Evolutionary conservation across 2,329 filamentous ascomycete genomes (phyloP).

Genomic region (Sclerotinia glacialis): DNA sequence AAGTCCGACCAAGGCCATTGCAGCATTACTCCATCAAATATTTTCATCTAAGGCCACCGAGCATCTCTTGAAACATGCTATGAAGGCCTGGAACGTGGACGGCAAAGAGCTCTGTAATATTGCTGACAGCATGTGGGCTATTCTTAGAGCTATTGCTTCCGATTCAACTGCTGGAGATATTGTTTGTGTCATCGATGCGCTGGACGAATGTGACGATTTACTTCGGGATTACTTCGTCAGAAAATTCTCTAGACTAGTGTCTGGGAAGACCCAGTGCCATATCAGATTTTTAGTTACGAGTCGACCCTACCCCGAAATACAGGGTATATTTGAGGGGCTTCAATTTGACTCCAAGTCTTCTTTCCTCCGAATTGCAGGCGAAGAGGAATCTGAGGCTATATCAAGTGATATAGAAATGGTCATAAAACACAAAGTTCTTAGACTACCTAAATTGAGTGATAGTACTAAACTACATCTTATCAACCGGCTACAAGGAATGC

Average conservation of each 20-base stretch:
- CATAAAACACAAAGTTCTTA: background rate
- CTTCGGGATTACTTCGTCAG: background rate
- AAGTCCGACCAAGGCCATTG: background rate
- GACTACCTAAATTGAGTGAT: background rate
- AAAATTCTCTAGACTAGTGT: background rate
- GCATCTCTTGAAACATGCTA: background rate
- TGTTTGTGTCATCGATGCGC: slow-evolving; percentile 18
- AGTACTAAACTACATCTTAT: background rate
- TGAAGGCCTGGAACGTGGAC: background rate
- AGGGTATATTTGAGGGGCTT: background rate
- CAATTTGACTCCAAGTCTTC: background rate
- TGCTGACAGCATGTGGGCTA: background rate
- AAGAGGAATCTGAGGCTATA: slow-evolving; percentile 15
- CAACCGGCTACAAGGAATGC: background rate
- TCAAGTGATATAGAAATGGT: slow-evolving; percentile 21
- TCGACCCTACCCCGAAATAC: slow-evolving; percentile 14
- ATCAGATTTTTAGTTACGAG: slow-evolving; percentile 17
- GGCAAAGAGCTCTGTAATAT: background rate
- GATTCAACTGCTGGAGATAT: slow-evolving; percentile 1
- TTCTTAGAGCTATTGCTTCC: background rate
- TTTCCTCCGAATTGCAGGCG: slow-evolving; percentile 13
- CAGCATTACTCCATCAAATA: slow-evolving; percentile 16
- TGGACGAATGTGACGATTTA: slow-evolving; percentile 13
- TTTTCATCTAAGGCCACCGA: background rate
- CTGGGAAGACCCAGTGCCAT: background rate